A percentile compares a stretch with the other conserved stretches of the same genome.
Evolutionary conservation across 129 eudicot species (phyloP).

Genomic region (Smallanthus sonchifolius): DNA sequence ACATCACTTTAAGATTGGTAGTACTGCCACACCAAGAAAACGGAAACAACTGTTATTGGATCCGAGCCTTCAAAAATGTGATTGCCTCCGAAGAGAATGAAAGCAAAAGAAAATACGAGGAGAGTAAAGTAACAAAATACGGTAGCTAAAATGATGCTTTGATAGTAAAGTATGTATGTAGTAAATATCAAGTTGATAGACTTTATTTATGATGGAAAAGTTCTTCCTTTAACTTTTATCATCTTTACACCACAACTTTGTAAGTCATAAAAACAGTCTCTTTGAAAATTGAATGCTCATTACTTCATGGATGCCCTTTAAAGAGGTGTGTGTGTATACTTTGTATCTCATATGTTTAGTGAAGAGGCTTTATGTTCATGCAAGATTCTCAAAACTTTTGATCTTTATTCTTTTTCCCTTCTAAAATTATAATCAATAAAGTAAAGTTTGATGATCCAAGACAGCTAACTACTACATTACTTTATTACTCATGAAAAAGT

Average conservation of each 20-base stretch:
- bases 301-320: background rate
- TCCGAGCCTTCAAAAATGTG: background rate
- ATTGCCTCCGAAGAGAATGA: background rate
- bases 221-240: constrained; percentile 40
- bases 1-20: constrained; percentile 29
- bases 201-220: constrained; percentile 24
- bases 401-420: constrained; percentile 28
- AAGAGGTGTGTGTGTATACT: background rate
- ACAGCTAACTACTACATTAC: constrained; percentile 27
- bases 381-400: constrained; percentile 51
- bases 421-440: constrained; percentile 12
- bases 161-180: background rate
- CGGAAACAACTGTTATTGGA: constrained; percentile 2
- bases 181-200: background rate
- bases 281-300: background rate
- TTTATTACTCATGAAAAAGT: constrained; percentile 16
- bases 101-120: background rate
- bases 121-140: background rate
- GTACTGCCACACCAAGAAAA: constrained; percentile 12
- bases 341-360: constrained; percentile 20
- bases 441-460: constrained; percentile 46
- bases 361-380: constrained; percentile 49
- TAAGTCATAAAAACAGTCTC: background rate
- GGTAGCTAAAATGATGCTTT: background rate
- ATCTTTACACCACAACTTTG: constrained; percentile 20